Conservation (phyloP, 2,329 filamentous ascomycete genomes). For the Talaromyces funiculosus region DNA sequence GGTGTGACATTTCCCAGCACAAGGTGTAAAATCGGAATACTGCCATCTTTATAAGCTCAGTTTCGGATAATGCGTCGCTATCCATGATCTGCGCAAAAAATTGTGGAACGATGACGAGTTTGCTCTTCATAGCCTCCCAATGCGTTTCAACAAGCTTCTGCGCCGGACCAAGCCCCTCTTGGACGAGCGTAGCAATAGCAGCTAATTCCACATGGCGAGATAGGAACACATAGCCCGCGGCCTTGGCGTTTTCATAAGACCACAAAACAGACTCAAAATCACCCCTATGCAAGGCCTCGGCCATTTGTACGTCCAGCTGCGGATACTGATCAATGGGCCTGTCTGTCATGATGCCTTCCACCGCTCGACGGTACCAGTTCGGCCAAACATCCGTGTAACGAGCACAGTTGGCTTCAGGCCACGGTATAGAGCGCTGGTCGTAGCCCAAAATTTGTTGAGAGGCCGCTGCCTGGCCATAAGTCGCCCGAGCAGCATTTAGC, state of each 20-base stretch:
- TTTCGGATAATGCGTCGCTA: slow-evolving; percentile 19
- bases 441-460: slow-evolving; percentile 34
- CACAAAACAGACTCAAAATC: slow-evolving; percentile 28
- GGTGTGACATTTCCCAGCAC: slow-evolving; percentile 26
- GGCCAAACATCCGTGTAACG: slow-evolving; percentile 18
- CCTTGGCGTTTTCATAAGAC: slow-evolving; percentile 26
- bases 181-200: slow-evolving; percentile 31
- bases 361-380: slow-evolving; percentile 28
- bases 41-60: slow-evolving; percentile 29
- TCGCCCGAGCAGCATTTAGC: slow-evolving; percentile 33
- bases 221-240: slow-evolving; percentile 26
- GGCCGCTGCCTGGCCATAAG: slow-evolving; percentile 26
- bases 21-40: slow-evolving; percentile 37
- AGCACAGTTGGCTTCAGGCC: slow-evolving; percentile 22
- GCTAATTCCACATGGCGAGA: slow-evolving; percentile 34
- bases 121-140: slow-evolving; percentile 22
- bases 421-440: slow-evolving; percentile 27
- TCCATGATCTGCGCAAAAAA: slow-evolving; percentile 34
- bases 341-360: slow-evolving; percentile 21
- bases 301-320: slow-evolving; percentile 33
- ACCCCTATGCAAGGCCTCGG: slow-evolving; percentile 33
- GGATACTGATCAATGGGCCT: slow-evolving; percentile 29
- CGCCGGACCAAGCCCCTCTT: slow-evolving; percentile 26
- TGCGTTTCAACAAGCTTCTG: slow-evolving; percentile 29
- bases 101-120: slow-evolving; percentile 24